phyloP scores from a whole-genome alignment of 2,329 filamentous ascomycete species.

The Epichloe baconii region DNA sequence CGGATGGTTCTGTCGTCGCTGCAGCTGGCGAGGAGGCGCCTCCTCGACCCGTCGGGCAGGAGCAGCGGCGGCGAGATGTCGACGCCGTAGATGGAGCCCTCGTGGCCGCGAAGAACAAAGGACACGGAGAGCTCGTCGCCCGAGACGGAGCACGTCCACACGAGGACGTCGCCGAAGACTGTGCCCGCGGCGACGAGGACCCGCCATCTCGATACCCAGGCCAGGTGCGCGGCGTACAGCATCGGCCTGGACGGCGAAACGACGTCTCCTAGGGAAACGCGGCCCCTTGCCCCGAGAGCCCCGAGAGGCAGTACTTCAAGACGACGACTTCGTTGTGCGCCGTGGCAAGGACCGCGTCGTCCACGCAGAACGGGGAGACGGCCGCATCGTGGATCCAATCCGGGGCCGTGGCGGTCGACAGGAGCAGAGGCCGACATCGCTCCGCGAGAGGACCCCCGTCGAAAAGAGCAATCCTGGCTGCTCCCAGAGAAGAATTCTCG shows the following conservation, averaged over 20 bases:
- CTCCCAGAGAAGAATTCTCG: conserved; percentile 50
- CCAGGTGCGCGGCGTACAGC: conserved; percentile 70
- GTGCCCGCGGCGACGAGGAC: conserved; percentile 79
- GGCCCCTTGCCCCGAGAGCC: conserved; percentile 15
- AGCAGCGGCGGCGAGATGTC: conserved; percentile 51
- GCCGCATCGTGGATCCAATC: conserved; percentile 70
- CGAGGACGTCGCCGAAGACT: conserved; percentile 83
- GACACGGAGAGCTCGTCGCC: conserved; percentile 21
- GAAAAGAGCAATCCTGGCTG: conserved; percentile 37
- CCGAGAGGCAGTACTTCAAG: conserved; percentile 23
- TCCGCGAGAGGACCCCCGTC: conserved; percentile 10
- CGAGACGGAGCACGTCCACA: conserved; percentile 60
- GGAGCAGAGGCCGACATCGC: conserved; percentile 8
- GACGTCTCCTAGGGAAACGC: conserved; percentile 28
- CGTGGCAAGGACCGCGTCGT: conserved; percentile 52
- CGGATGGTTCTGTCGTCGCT: conserved; percentile 88
- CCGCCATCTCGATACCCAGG: conserved; percentile 42
- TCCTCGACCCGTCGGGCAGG: conserved; percentile 22
- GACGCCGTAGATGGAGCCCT: conserved; percentile 89
- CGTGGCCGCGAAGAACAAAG: conserved; percentile 53
- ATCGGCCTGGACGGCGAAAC: conserved; percentile 65
- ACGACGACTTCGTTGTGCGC: conserved; percentile 73
- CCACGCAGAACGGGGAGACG: conserved; percentile 31
- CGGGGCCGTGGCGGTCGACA: conserved; percentile 28
- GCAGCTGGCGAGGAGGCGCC: conserved; percentile 71